A percentile compares a stretch with the other conserved stretches of the same genome.
Conservation (phyloP, 106 monocot species). For the Platanthera guangdongensis region DNA sequence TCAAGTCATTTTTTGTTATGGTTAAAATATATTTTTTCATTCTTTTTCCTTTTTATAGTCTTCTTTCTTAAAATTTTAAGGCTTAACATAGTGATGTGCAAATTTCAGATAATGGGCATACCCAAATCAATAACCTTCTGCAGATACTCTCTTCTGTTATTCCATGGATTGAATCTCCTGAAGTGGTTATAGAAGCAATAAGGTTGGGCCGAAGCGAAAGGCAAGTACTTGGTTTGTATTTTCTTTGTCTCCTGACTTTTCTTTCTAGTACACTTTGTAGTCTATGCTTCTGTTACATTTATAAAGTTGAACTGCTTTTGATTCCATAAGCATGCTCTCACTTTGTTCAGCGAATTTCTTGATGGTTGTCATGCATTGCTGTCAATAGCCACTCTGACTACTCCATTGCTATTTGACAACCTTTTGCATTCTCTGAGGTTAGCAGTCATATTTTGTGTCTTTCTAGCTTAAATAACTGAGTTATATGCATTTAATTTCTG, state of each 20-base stretch:
- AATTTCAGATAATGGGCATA: constrained; percentile 67
- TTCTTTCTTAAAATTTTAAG: background rate
- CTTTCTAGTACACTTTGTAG: background rate
- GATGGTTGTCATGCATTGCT: constrained; percentile 92
- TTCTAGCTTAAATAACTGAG: background rate
- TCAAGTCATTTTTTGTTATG: background rate
- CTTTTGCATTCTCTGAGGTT: constrained; percentile 74
- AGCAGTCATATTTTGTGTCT: constrained; percentile 8
- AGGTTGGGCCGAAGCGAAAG: constrained; percentile 59
- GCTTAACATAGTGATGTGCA: constrained; percentile 9
- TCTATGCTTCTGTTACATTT: background rate
- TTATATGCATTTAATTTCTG: background rate
- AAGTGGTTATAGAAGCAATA: constrained; percentile 36
- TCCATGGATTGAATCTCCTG: constrained; percentile 79
- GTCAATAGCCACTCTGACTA: constrained; percentile 70
- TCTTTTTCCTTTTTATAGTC: background rate
- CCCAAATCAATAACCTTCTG: constrained; percentile 55
- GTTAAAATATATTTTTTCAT: background rate
- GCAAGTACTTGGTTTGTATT: constrained; percentile 21
- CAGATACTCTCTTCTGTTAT: constrained; percentile 64
- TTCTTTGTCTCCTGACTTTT: background rate
- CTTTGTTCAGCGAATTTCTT: constrained; percentile 60
- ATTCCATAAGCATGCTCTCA: background rate
- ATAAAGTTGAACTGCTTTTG: background rate
- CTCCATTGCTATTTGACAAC: constrained; percentile 54